Evolutionary conservation across 192 early-diverging fungal genomes (phyloP), one percentile per base, ranked within the genome.

Genomic region (Allomyces arbusculus): DNA sequence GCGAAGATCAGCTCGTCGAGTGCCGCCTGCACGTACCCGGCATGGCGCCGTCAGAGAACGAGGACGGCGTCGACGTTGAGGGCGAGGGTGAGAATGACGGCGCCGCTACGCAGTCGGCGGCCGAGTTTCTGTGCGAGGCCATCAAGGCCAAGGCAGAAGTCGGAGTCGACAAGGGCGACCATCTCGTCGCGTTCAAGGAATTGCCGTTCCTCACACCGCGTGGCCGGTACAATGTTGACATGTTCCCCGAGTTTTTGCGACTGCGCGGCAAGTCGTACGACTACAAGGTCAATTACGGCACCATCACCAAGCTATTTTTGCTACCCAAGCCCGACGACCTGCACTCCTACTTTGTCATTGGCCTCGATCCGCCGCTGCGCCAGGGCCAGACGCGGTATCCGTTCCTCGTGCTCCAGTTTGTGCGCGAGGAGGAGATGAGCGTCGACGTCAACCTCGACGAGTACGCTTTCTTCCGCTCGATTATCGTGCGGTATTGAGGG

Each of bases 251-350:
- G 25, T 95, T 93, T 69, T 75, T 99, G 70, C 91, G 95, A 58
- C 80, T 99, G 61, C 91, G 92, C 43, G 95, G 95, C 68, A 95
- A 95, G 74, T 90, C 94, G 1, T 91, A 96, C 81, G 95, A 99
- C 73, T 99, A 96, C 83, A 91, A 94, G 77, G 88, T 99, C 67
- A 77, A 86, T 58, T 95, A 92, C 78, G 83, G 78, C 40, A 87
- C 80, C 64, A 86, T 99, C 26, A 83, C 83, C 69, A 82, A 85
- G 63, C 67, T 99, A 66, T 92, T 94, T 67, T 76, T 95, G 69
- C 78, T 99, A 20, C 85, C 88, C 10, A 96, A 96, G 78, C 90
- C 92, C 8, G 92, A 95, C 68, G 92, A 93, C 68, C 72, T 91
- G 61, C 92, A 95, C 70, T 88, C 84, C 50, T 80, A 91, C 78